Evolutionary conservation across 768 basidiomycete species (phyloP), one percentile per base, ranked within the genome.

Genomic region (Lentinula raphanica): DNA sequence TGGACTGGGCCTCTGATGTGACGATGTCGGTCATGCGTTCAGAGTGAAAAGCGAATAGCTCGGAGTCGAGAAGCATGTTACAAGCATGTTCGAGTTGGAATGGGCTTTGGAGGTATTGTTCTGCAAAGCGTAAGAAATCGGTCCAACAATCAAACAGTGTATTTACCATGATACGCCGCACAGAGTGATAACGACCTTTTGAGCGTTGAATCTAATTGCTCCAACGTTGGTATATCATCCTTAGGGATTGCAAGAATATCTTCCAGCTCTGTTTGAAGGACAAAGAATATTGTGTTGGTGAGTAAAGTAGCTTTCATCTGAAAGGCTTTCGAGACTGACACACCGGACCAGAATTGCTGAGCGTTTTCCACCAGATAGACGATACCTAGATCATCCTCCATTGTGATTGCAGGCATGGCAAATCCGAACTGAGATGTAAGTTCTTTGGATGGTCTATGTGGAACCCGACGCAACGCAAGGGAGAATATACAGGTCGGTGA

Each of bases 341-440:
- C 66, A 93, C 91, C 91, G 64, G 89, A 86, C 92, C 92, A 94
- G 70, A 94, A 94, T 71, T 94, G 90, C 62, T 90, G 90, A 44
- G 89, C 83, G 57, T 83, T 88, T 62, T 90, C 86, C 63, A 94
- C 86, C 59, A 88, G 79, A 71, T 93, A 94, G 27, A 86, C 83
- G 59, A 92, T 88, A 29, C 86, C 90, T n/a, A 89, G 76, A 44
- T 83, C 82, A 63, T 89, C 88, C 67, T 86, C 79, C 74, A 80
- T 76, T 23, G 73, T 65, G n/a, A 77, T 68, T 15, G 71, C 67
- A 25, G 56, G 56, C 45, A 58, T 39, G n/a, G 23, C 11, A 21
- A 56, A 11, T 12, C 42, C 45, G 27, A 13, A 31, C 28, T 48
- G n/a, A n/a, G n/a, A n/a, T n/a, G n/a, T n/a, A n/a, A n/a, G n/a